Evolutionary conservation across 768 basidiomycete genomes (phyloP), one percentile per base, ranked within the genome.

Genomic region (Chlorophyllum brunneum): DNA sequence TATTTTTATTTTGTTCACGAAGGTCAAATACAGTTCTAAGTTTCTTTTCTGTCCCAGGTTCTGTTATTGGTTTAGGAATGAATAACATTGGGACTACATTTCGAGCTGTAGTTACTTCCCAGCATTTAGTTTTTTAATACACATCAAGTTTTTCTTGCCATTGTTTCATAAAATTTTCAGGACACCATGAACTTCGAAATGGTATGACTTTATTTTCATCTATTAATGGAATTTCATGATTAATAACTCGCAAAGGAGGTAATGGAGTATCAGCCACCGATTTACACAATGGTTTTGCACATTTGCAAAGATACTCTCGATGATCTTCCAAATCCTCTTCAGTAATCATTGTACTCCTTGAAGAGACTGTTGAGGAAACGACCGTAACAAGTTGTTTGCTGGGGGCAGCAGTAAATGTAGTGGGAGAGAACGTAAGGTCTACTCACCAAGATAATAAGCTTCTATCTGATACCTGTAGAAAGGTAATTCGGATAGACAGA

Each of bases 1-100:
- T 76, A 43, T 76, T 76, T 1, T 63, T 59, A 54, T 76, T 77
- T 0, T 63, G 56, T 51, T 70, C 60, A 0, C 68, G 47, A 1
- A 61, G 49, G 44, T 75, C 74, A 0, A 74, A 48, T 0, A 73
- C 71, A 0, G 67, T 75, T 0, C 69, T 55, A 1, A 80, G 27
- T 4, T 61, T 46, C 20, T 15, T 1, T 4, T 31, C 11, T 9
- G 27, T 23, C 2, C 41, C 54, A 56, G n/a, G n/a, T n/a, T 56
- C 24, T 26, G 58, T 53, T 15, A 49, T 20, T 2, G 62, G 68
- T 33, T 75, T 76, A 0, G 64, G 67, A 15, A 70, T 64, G 0
- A 65, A 43, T 33, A 73, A 13, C 59, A 74, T 62, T 0, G 73
- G 72, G 0, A 66, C 61, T 0, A 68, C 66, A 26, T 70, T 77